These are phyloP conservation scores for Endoconidiophora polonica DNA, from an alignment of 2,329 filamentous ascomycete species.

Conservation along the genomic window DNA sequence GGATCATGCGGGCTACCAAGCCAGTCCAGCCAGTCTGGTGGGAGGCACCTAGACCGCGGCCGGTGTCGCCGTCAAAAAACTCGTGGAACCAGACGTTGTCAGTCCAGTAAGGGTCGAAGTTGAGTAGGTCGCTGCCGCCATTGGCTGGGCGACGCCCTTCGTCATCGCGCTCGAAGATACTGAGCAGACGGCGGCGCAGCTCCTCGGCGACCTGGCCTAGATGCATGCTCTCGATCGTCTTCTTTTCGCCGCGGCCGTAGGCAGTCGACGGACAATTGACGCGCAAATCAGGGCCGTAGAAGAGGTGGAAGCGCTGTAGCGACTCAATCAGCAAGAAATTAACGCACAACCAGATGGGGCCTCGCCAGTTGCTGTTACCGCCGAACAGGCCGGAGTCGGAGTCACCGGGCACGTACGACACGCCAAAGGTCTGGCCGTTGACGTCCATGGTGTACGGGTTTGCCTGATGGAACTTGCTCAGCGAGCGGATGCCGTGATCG, in stretches of 20 bases:
- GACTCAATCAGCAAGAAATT: constrained; percentile 92
- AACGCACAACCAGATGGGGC: constrained; percentile 87
- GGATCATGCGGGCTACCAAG: constrained; percentile 88
- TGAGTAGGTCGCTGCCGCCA: constrained; percentile 64
- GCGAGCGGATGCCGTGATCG: constrained; percentile 74
- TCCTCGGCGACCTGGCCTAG: constrained; percentile 88
- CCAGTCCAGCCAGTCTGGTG: constrained; percentile 97
- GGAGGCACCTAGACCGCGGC: constrained; percentile 74
- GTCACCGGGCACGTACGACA: constrained; percentile 85
- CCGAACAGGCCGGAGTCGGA: constrained; percentile 91
- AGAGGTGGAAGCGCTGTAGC: constrained; percentile 88
- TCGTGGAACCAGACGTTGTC: constrained; percentile 92
- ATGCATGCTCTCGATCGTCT: constrained; percentile 53
- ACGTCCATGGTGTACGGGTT: constrained; percentile 91
- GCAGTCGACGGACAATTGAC: constrained; percentile 58
- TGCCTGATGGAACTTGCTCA: constrained; percentile 83
- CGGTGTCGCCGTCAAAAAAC: constrained; percentile 88
- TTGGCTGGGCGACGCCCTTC: constrained; percentile 82
- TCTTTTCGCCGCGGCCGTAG: constrained; percentile 1
- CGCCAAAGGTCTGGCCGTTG: constrained; percentile 75
- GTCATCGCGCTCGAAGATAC: constrained; percentile 71
- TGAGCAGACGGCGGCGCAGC: constrained; percentile 84
- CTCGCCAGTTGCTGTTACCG: constrained; percentile 96
- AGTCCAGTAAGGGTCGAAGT: constrained; percentile 87
- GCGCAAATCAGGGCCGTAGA: constrained; percentile 76